phyloP scores from a whole-genome alignment of 805 yeast genomes.

The Hanseniaspora hatyaiensis region DNA sequence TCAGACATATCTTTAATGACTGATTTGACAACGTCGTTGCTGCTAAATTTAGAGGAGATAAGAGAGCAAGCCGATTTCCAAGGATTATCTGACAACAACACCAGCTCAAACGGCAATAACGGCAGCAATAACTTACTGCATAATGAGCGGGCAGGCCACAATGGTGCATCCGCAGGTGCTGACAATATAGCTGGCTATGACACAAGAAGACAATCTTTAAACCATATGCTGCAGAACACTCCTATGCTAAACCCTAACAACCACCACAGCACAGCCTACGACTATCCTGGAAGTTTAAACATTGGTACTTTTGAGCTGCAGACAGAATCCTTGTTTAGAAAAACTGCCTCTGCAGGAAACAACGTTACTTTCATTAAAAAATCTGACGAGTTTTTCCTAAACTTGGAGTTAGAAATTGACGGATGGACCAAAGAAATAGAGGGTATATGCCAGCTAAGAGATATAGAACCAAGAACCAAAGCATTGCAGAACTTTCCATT shows the following conservation, averaged over 20 bases:
- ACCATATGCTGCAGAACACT: not conserved
- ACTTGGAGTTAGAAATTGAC: slow-evolving; percentile 26
- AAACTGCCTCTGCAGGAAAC: not conserved
- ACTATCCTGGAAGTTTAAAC: not conserved
- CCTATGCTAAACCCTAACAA: not conserved
- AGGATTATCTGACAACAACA: not conserved
- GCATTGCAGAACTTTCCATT: slow-evolving; percentile 22
- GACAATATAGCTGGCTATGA: no score
- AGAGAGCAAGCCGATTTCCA: slow-evolving; percentile 17
- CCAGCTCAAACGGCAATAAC: not conserved
- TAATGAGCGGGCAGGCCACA: no score
- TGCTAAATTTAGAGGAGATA: slow-evolving; percentile 26
- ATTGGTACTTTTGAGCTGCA: not conserved
- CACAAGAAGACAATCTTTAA: slow-evolving; percentile 1
- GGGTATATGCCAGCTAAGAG: slow-evolving; percentile 27
- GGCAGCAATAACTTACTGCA: not conserved
- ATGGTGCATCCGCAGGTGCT: no score
- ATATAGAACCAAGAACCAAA: slow-evolving; percentile 22
- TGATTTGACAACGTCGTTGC: slow-evolving; percentile 39
- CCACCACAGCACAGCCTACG: not conserved
- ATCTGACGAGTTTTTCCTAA: slow-evolving; percentile 17
- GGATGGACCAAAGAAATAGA: slow-evolving; percentile 28
- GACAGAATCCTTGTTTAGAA: not conserved
- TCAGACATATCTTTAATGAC: slow-evolving; percentile 74
- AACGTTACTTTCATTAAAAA: not conserved